phyloP scores from a whole-genome alignment of 768 basidiomycete genomes.

The Daedaleopsis sinensis region DNA sequence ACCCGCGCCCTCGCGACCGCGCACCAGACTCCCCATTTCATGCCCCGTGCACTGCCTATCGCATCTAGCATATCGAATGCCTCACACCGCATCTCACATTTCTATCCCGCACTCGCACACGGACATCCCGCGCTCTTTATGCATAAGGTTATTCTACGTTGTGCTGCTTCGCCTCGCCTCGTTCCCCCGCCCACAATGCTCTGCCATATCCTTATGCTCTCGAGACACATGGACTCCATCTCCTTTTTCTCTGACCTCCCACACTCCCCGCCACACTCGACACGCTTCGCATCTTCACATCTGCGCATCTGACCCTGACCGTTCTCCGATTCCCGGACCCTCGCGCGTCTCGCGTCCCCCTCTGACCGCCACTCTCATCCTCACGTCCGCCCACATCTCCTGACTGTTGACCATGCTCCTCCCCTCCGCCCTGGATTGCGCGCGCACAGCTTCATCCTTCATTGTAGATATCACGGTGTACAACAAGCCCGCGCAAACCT shows the following conservation, averaged over 20 bases:
- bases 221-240: slow-evolving; percentile 7
- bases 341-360: too few relatives aligned
- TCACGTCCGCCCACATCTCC: too few relatives aligned
- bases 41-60: neutral
- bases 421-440: neutral
- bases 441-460: slow-evolving; percentile 14
- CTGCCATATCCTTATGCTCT: slow-evolving; percentile 23
- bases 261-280: neutral
- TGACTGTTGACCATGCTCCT: neutral
- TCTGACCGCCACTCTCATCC: too few relatives aligned
- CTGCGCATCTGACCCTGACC: neutral
- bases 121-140: slow-evolving; percentile 14
- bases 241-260: neutral
- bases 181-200: slow-evolving; percentile 12
- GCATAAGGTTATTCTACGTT: slow-evolving; percentile 22
- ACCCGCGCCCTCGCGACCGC: neutral
- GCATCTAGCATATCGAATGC: neutral
- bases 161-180: slow-evolving; percentile 2
- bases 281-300: too few relatives aligned
- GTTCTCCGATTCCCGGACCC: neutral
- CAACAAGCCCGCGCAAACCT: slow-evolving; percentile 7
- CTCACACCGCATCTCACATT: neutral
- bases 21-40: neutral
- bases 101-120: neutral
- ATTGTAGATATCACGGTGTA: slow-evolving; percentile 17